Evolutionary conservation across 805 yeast genomes (phyloP).

Genomic region (Candida broadrunensis): DNA sequence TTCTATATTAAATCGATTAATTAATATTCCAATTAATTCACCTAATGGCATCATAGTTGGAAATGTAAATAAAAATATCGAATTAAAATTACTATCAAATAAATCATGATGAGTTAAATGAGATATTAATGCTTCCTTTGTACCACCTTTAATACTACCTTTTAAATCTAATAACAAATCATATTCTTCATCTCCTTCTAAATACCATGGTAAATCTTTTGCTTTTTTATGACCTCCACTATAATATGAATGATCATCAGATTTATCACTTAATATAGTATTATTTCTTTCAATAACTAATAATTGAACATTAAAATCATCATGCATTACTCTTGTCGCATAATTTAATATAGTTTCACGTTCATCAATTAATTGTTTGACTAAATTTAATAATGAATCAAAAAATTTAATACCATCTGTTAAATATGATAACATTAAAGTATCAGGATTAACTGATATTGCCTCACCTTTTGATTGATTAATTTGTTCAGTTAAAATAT

Average conservation of each 20-base stretch:
- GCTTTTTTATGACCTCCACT: conserved; percentile 31
- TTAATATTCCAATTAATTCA: conserved; percentile 56
- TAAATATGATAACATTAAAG: conserved; percentile 36
- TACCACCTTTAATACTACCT: conserved; percentile 80
- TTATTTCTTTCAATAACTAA: conserved; percentile 47
- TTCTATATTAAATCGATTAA: conserved; percentile 62
- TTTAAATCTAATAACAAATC: conserved; percentile 57
- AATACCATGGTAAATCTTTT: conserved; percentile 63
- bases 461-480: conserved; percentile 28
- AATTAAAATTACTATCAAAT: conserved; percentile 59
- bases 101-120: conserved; percentile 75
- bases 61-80: conserved; percentile 72
- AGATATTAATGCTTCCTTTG: conserved; percentile 71
- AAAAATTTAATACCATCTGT: conserved; percentile 31
- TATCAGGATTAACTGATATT: conserved; percentile 39
- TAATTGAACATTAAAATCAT: conserved; percentile 61
- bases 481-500: conserved; percentile 45
- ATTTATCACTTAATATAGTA: conserved; percentile 32
- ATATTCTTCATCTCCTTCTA: conserved; percentile 64
- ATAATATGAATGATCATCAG: conserved; percentile 34
- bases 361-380: conserved; percentile 64
- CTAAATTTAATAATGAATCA: conserved; percentile 34
- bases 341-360: conserved; percentile 68
- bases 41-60: conserved; percentile 67
- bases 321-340: conserved; percentile 76